Evolutionary conservation across 352 stramenopile species (phyloP).

Genomic region (Pythium aristosporum): DNA sequence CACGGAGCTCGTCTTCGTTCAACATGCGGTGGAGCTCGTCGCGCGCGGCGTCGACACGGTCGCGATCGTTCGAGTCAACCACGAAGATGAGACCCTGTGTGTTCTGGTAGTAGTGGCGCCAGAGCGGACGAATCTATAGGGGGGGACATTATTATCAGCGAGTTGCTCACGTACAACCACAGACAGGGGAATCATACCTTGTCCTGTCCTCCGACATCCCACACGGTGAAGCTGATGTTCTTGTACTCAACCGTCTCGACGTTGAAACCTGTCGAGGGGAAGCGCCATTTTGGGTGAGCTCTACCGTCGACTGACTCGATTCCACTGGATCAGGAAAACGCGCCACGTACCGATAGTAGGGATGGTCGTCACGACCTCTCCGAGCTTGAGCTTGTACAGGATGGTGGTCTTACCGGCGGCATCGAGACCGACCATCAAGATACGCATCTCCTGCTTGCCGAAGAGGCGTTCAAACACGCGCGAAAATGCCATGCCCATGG

Average conservation of each 20-base stretch:
- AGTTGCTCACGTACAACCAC: not conserved
- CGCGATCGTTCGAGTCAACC: conserved; percentile 98
- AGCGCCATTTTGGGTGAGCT: not conserved
- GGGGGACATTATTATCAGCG: not conserved
- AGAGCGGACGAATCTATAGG: conserved; percentile 93
- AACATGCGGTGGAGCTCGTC: conserved; percentile 99
- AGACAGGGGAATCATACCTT: conserved; percentile 45
- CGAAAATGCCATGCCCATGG: conserved; percentile 98
- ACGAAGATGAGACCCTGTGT: conserved; percentile 99
- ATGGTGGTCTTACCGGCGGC: conserved; percentile 99
- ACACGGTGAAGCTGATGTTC: conserved; percentile 99
- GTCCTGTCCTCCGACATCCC: conserved; percentile 99
- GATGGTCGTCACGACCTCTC: conserved; percentile 97
- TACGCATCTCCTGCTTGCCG: conserved; percentile 99
- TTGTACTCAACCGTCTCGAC: conserved; percentile 99
- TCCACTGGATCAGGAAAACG: conserved; percentile 36
- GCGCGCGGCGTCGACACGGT: conserved; percentile 96
- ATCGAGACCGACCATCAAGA: conserved; percentile 99
- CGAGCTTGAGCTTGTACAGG: conserved; percentile 93
- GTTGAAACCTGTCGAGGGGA: conserved; percentile 90
- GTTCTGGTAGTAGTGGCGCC: conserved; percentile 99
- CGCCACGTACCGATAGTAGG: conserved; percentile 92
- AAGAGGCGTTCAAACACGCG: conserved; percentile 98
- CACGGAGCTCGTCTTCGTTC: conserved; percentile 97
- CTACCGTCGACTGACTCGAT: conserved; percentile 45